Evolutionary conservation across 306 rosid genomes (phyloP).

Genomic region (Senna tora): DNA sequence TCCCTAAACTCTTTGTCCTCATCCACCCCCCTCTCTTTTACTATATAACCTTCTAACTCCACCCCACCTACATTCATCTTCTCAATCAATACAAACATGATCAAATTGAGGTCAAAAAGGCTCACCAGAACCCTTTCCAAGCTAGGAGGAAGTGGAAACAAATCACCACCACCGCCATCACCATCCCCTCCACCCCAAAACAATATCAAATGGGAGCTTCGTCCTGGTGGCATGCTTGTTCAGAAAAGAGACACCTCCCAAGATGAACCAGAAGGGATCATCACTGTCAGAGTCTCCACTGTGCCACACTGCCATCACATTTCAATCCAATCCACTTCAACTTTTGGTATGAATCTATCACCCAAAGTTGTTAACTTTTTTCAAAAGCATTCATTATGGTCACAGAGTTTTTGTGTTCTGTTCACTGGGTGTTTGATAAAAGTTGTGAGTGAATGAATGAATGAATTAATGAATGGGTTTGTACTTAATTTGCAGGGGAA

Average conservation of each 20-base stretch:
- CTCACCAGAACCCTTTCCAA: slow-evolving; percentile 70
- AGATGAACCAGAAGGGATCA: slow-evolving; percentile 54
- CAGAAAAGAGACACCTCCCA: slow-evolving; percentile 71
- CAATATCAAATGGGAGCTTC: slow-evolving; percentile 84
- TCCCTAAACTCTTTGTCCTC: slow-evolving; percentile 34
- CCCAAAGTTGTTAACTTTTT: neutral
- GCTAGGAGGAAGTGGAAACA: slow-evolving; percentile 47
- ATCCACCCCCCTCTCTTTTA: slow-evolving; percentile 1
- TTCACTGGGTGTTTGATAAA: slow-evolving; percentile 21
- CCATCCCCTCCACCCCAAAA: slow-evolving; percentile 34
- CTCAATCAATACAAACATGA: slow-evolving; percentile 46
- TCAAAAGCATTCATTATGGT: neutral
- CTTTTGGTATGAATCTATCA: slow-evolving; percentile 57
- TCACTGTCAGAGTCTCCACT: slow-evolving; percentile 81
- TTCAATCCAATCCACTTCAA: slow-evolving; percentile 75
- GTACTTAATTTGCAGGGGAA: slow-evolving; percentile 83
- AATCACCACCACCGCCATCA: slow-evolving; percentile 16
- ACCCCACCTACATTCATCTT: slow-evolving; percentile 32
- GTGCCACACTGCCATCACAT: slow-evolving; percentile 79
- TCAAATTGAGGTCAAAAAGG: slow-evolving; percentile 82
- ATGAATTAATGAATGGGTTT: neutral
- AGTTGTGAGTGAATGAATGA: slow-evolving; percentile 11
- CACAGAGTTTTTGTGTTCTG: neutral
- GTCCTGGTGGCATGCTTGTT: slow-evolving; percentile 99
- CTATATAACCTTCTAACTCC: slow-evolving; percentile 66